Percentiles rank a stretch among this genome's conserved stretches.
Conservation (phyloP, 352 stramenopile species). For the Globisporangium solare region DNA sequence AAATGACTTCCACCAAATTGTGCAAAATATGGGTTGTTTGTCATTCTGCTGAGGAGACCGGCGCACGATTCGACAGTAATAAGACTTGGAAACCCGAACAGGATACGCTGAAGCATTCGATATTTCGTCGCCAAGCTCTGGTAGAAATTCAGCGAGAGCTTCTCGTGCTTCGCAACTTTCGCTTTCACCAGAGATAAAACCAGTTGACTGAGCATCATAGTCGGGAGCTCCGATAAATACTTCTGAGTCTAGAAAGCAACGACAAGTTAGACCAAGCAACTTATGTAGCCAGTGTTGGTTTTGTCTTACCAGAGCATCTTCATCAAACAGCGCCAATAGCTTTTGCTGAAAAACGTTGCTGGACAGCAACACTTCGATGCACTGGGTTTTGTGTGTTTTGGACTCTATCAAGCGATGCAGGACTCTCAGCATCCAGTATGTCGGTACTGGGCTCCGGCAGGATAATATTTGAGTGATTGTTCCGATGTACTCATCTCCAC, state of each 20-base stretch:
- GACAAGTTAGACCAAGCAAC: not conserved
- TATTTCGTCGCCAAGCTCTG: constrained; percentile 70
- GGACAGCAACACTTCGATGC: constrained; percentile 56
- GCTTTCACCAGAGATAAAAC: constrained; percentile 60
- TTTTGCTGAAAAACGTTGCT: constrained; percentile 58
- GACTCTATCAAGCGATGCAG: constrained; percentile 61
- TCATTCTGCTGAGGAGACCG: constrained; percentile 73
- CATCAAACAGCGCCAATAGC: constrained; percentile 65
- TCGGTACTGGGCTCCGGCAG: constrained; percentile 43
- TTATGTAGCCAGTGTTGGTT: not conserved
- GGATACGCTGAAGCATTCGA: constrained; percentile 70
- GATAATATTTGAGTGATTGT: constrained; percentile 64
- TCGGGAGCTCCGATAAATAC: constrained; percentile 65
- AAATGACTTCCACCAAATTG: constrained; percentile 43
- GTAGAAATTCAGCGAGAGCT: constrained; percentile 59
- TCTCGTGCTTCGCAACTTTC: constrained; percentile 56
- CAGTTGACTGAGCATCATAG: constrained; percentile 78
- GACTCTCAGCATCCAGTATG: constrained; percentile 78
- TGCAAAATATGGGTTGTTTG: constrained; percentile 54
- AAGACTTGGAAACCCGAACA: constrained; percentile 71
- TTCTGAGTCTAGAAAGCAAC: constrained; percentile 31
- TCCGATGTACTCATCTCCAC: constrained; percentile 63
- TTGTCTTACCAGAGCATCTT: constrained; percentile 50
- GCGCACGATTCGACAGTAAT: constrained; percentile 70
- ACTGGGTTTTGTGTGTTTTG: constrained; percentile 48